Evolutionary conservation across 192 early-diverging fungal genomes (phyloP), one percentile per base, ranked within the genome.

Genomic region (Coemansia sp.): DNA sequence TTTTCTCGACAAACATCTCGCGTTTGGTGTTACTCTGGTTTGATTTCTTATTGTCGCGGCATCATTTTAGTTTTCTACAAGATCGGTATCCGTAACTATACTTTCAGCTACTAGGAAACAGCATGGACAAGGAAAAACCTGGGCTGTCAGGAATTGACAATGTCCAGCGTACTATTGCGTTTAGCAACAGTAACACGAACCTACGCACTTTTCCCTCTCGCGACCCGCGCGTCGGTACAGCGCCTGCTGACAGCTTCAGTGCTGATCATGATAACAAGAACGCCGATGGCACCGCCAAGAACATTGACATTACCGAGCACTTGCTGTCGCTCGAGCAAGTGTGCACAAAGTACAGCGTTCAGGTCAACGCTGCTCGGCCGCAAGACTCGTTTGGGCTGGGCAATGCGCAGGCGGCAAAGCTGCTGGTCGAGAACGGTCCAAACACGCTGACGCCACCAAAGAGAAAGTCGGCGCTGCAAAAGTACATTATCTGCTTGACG

Each of bases 361-460:
- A 60, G 15, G 67, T 91, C 63, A 79, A 92, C 68, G 34, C 70
- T 10, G 68, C 50, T 11, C 91, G 88, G 61, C 84, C 94, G 0
- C 70, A 79, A 25, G 73, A 86, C 38, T 95, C 91, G 8, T 51
- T 69, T 31, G 96, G 96, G 8, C 77, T 98, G 7, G 71, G 80
- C 12, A 23, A 78, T 0, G 76, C 71, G 7, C 86, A 85, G 36
- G 93, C 91, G 15, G 74, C 79, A 3, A 67, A 85, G 36, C 80
- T 90, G n/a, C 70, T 96, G 37, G 56, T 56, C 1, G 76, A 84
- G 52, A 73, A 93, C 57, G 96, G 96, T 0, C 93, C 85, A 28
- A 98, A 98, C 74, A 70, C 86, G 24, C 83, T 98, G 40, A 86
- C 91, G 9, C 96, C 96, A 20, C 93, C 94, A 37, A 92, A 92